phyloP scores from a whole-genome alignment of 768 basidiomycete species.

The Dentipellis fragilis region DNA sequence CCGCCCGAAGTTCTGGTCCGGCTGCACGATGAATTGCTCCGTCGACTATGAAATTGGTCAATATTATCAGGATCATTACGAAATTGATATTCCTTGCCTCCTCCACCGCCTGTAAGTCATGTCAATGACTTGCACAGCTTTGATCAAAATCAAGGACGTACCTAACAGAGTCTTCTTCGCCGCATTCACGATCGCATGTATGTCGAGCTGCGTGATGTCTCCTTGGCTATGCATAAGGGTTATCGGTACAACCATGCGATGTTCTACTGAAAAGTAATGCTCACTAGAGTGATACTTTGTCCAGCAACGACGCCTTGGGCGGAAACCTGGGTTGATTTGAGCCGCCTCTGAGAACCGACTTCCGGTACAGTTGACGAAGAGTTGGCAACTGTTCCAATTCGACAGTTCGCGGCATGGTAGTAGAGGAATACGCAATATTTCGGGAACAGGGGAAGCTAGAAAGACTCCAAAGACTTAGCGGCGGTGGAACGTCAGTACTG shows the following conservation, averaged over 20 bases:
- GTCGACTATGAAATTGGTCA: conserved; percentile 41
- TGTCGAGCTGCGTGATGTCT: conserved; percentile 62
- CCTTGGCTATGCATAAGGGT: conserved; percentile 44
- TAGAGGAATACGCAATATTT: neutral
- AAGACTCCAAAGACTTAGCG: too few relatives aligned
- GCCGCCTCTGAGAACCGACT: conserved; percentile 26
- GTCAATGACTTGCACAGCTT: neutral
- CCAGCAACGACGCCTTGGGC: conserved; percentile 30
- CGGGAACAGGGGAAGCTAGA: neutral
- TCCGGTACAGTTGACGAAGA: conserved; percentile 42
- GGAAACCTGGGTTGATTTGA: conserved; percentile 27
- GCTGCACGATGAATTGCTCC: conserved; percentile 77
- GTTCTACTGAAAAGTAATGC: conserved; percentile 16
- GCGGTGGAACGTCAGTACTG: too few relatives aligned
- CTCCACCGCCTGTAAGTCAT: conserved; percentile 52
- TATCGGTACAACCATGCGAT: neutral
- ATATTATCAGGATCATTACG: neutral
- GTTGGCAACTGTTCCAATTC: conserved; percentile 43
- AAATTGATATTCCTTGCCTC: conserved; percentile 35
- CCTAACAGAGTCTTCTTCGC: conserved; percentile 68
- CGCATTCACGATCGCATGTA: conserved; percentile 76
- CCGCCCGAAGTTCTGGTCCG: conserved; percentile 49
- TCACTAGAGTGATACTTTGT: conserved; percentile 61
- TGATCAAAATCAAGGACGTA: conserved; percentile 17
- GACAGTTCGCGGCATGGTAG: conserved; percentile 10